Conservation (phyloP, 305 asterid genomes). For the Solanum hybrid region DNA sequence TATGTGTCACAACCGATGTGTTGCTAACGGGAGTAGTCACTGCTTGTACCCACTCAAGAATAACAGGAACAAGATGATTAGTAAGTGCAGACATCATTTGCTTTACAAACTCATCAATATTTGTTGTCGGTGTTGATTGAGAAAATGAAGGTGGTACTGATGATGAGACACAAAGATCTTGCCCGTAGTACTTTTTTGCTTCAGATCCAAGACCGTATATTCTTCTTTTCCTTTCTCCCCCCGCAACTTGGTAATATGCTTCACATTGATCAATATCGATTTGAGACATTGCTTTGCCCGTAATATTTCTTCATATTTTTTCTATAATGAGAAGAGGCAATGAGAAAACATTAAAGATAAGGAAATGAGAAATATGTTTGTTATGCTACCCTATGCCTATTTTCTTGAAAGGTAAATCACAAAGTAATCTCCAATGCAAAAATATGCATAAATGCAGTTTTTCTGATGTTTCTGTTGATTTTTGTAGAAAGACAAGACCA, state of each 20-base stretch:
- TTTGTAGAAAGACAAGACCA: constrained; percentile 49
- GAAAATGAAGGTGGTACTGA: too few species aligned
- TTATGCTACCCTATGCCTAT: constrained; percentile 56
- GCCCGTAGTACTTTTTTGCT: too few species aligned
- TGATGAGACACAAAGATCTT: too few species aligned
- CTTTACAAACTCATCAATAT: too few species aligned
- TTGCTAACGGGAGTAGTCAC: too few species aligned
- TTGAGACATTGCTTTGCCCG: background rate
- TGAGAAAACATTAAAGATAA: background rate
- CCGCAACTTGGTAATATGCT: background rate
- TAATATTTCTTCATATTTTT: background rate
- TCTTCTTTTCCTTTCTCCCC: background rate
- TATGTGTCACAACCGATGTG: too few species aligned
- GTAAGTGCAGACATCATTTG: too few species aligned
- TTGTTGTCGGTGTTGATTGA: too few species aligned
- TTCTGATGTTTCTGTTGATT: background rate
- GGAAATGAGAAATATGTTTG: background rate
- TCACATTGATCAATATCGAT: background rate
- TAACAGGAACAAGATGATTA: too few species aligned
- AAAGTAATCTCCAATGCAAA: background rate
- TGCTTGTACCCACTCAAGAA: too few species aligned
- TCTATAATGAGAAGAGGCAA: background rate
- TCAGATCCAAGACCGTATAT: background rate
- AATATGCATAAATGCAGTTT: background rate
- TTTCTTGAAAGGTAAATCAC: constrained; percentile 48